phyloP scores from a whole-genome alignment of 208 protist genomes.

The Wallacemonas rigidus region DNA sequence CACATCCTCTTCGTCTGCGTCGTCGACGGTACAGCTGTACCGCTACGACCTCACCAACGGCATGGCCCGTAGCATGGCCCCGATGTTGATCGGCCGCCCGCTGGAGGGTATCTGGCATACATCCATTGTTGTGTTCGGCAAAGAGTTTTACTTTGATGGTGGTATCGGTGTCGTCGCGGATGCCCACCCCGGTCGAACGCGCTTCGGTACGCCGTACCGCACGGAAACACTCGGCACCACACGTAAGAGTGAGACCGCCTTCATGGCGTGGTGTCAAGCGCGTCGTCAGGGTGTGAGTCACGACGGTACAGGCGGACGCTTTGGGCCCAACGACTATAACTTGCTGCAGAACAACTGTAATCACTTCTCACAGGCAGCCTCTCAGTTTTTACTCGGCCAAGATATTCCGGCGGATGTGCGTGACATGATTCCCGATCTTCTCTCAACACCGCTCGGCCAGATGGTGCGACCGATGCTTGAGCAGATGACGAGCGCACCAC shows the following conservation, averaged over 20 bases:
- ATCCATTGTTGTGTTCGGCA: constrained; percentile 88
- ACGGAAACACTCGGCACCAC: constrained; percentile 66
- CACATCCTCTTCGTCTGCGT: constrained; percentile 13
- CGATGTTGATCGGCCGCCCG: constrained; percentile 75
- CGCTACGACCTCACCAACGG: constrained; percentile 94
- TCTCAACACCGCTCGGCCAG: constrained; percentile 76
- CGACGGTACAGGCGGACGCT: constrained; percentile 34
- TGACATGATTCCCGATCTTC: constrained; percentile 73
- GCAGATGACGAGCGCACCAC: constrained; percentile 45
- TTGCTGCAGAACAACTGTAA: constrained; percentile 94
- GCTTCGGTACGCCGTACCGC: constrained; percentile 75
- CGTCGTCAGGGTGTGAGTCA: constrained; percentile 1
- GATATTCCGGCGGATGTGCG: constrained; percentile 74
- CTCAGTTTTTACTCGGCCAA: constrained; percentile 62
- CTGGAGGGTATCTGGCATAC: constrained; percentile 96
- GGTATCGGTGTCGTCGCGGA: constrained; percentile 72
- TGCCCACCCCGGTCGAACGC: constrained; percentile 56
- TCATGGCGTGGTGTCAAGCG: constrained; percentile 44
- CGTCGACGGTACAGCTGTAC: constrained; percentile 73
- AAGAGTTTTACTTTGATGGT: constrained; percentile 94
- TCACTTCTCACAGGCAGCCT: constrained; percentile 89
- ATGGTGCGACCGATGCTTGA: constrained; percentile 85
- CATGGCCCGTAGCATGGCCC: constrained; percentile 77
- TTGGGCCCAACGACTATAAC: constrained; percentile 86
- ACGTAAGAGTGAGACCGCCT: constrained; percentile 56